Evolutionary conservation across 345 rosid genomes (phyloP).

Genomic region (Arabis alpina): DNA sequence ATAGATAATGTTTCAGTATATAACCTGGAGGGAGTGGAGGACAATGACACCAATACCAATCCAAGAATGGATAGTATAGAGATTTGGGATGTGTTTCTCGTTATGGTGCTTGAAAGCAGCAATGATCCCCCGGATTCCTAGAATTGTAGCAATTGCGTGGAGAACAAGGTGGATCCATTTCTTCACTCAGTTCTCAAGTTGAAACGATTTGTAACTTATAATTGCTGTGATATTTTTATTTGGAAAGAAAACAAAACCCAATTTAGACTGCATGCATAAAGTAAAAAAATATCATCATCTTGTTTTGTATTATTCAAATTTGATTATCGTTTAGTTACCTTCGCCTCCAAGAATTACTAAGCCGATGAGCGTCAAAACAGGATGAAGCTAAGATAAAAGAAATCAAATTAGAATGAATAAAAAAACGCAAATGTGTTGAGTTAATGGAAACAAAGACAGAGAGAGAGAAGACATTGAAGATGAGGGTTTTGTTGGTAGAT

Average conservation of each 20-base stretch:
- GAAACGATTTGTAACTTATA: constrained; percentile 68
- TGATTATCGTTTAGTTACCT: constrained; percentile 56
- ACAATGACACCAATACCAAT: constrained; percentile 66
- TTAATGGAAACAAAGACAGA: neutral
- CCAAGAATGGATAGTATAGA: constrained; percentile 95
- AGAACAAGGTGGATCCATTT: constrained; percentile 69
- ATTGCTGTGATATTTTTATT: constrained; percentile 55
- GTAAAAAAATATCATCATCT: neutral
- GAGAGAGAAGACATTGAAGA: constrained; percentile 65
- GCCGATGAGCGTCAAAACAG: constrained; percentile 81
- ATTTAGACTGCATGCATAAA: constrained; percentile 2
- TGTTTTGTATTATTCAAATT: neutral
- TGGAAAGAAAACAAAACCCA: neutral
- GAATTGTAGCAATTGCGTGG: constrained; percentile 65
- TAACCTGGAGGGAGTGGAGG: constrained; percentile 79
- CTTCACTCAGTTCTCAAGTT: constrained; percentile 60
- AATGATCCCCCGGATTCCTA: constrained; percentile 65
- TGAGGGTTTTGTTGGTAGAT: constrained; percentile 65
- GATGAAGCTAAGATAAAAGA: constrained; percentile 64
- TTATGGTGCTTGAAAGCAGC: constrained; percentile 81
- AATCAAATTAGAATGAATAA: neutral
- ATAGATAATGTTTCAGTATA: neutral
- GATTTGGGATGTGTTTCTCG: constrained; percentile 67
- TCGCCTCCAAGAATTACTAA: constrained; percentile 80
- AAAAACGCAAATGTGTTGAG: no score